Evolutionary conservation across 1,284 basidiomycete genomes (phyloP).

Genomic region (Meripilus lineatus): DNA sequence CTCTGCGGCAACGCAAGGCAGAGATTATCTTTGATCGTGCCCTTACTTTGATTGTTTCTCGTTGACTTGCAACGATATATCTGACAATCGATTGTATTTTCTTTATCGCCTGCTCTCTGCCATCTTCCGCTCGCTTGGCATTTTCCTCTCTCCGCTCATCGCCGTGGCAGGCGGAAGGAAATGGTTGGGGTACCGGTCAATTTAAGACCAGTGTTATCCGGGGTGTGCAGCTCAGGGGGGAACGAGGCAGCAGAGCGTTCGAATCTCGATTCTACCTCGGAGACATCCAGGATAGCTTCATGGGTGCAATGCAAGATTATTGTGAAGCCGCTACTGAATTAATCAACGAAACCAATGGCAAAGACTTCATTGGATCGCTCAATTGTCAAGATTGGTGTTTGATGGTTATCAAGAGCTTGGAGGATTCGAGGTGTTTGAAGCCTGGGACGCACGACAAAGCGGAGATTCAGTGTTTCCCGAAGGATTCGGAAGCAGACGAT

Average conservation of each 20-base stretch:
- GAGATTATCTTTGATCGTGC: too few species aligned
- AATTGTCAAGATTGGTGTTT: slow-evolving; percentile 20
- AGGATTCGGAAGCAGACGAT: too few species aligned
- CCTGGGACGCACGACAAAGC: slow-evolving; percentile 11
- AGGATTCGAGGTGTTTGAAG: slow-evolving; percentile 14
- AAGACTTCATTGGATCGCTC: slow-evolving; percentile 12
- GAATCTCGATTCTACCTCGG: slow-evolving; percentile 16
- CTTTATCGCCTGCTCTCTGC: not conserved
- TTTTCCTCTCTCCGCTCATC: not conserved
- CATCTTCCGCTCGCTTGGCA: not conserved
- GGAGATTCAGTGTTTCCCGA: too few species aligned
- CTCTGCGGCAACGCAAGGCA: too few species aligned
- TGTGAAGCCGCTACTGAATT: slow-evolving; percentile 17
- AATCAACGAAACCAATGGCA: slow-evolving; percentile 16
- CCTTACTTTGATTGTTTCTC: not conserved
- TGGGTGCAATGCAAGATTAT: slow-evolving; percentile 18
- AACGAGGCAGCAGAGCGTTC: slow-evolving; percentile 15
- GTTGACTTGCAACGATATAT: not conserved
- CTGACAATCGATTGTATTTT: too few species aligned
- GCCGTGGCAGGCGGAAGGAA: slow-evolving; percentile 13
- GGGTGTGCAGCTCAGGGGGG: slow-evolving; percentile 17
- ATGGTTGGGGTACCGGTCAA: slow-evolving; percentile 17
- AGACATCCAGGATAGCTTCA: slow-evolving; percentile 13
- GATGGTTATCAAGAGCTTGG: slow-evolving; percentile 15
- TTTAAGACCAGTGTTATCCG: slow-evolving; percentile 13